Base-by-base conservation (phyloP, 2,329 filamentous ascomycete species). In the Aspergillus sp. region DNA sequence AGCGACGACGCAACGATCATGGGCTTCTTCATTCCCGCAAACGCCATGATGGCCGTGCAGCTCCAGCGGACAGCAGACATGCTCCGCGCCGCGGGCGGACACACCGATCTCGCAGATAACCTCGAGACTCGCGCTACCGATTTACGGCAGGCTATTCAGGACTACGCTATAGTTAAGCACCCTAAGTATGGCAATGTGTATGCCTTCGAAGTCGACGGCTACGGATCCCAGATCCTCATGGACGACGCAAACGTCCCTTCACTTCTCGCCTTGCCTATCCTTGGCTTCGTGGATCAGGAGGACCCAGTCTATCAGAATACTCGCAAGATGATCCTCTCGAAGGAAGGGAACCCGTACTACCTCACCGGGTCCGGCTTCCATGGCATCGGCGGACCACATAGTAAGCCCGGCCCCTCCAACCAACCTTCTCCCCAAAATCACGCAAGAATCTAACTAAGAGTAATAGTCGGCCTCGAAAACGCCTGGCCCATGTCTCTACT, bases 401-500 rank as follows among this genome's bases (percentile, higher is more conserved):
- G 77, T 88, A 75, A 72, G 83, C 63, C 5, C 23, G 17, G 4
- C 30, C 5, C 45, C 9, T 48, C 55, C 51, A 8, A 50, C 49
- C 59, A 38, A 46, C 57, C 64, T 45, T 25, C 56, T 54, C 28
- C 17, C 15, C 17, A 8, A 41, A 38, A 7, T 5, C 38, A 22
- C 45, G 66, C 69, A 63, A 54, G 47, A 54, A 45, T 47, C 66
- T 70, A 63, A 57, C 52, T 45, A 63, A 62, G 51, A 86, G 86
- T 7, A 87, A 88, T 71, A 90, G 77, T 97, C 67, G 95, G 95
- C 0, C 80, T 96, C n/a, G 82, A 86, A 69, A 91, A 97, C 68
- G 95, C 94, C 7, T 99, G 95, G 95, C 95, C 95, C 0, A 98
- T 99, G 93, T 95, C 91, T 74, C 81, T 97, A 64, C 83, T 99